Base-by-base conservation (phyloP, 257 asterid genomes). In the Solanum bulbocastanum region DNA sequence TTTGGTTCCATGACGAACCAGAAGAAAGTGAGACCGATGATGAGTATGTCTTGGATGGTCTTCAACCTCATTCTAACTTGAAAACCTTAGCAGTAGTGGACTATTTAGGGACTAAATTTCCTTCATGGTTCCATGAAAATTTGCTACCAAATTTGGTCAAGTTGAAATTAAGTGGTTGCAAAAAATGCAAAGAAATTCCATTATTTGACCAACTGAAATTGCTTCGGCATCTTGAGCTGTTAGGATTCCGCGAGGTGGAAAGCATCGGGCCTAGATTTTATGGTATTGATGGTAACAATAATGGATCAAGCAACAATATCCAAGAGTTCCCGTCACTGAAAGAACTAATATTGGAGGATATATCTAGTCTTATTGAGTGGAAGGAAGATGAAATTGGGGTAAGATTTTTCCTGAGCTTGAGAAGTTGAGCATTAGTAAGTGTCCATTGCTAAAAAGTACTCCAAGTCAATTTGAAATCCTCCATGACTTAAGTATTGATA, bases 401-500 rank as follows among this genome's bases (percentile, higher is more conserved):
- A 71, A 74, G 23, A 8, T 71, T 68, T 92, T 91, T 88, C 90
- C 92, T 10, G 0, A 32, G 52, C 91, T 91, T 22, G 72, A 90
- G 58, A 6, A 22, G 30, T 36, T 74, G 82, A 74, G 3, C 0
- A 66, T 92, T 46, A 0, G 0, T 0, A 10, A 10, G 0, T 92
- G 92, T 68, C 39, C n/a, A 32, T 14, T 74, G 5, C 52, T 92
- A 82, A 36, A 5, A 44, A 83, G 36, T 12, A 49, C 87, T 85
- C 94, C 94, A 23, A 89, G 85, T 88, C 86, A 69, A 68, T 89
- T 91, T 33, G 89, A 89, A 22, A 35, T 87, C 40, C 90, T 92
- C 1, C 83, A 78, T 25, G 1, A 58, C 33, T 76, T 90, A 75
- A 0, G 0, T 0, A 65, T 90, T 7, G 0, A 2, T 0, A 1